A percentile compares a stretch with the other conserved stretches of the same genome.
phyloP scores from a whole-genome alignment of 192 early-diverging fungal genomes.

The Umbelopsis sp. region DNA sequence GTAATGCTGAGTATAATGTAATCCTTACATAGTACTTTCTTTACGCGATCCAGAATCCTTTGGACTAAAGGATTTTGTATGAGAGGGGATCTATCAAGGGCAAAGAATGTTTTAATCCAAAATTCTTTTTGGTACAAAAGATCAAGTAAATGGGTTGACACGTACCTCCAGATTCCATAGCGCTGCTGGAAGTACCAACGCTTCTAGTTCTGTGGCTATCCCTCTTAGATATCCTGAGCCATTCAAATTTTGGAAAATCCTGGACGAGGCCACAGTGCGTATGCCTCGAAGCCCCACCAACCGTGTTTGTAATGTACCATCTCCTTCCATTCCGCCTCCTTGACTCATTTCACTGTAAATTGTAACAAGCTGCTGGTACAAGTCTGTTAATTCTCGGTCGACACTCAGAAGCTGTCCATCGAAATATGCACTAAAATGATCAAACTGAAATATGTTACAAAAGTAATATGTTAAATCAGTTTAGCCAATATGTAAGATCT shows the following conservation, averaged over 20 bases:
- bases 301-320: conserved; percentile 3
- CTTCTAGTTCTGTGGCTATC: neutral
- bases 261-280: conserved; percentile 2
- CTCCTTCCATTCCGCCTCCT: conserved; percentile 1
- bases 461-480: neutral
- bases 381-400: neutral
- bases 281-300: neutral
- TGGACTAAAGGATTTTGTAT: neutral
- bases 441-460: neutral
- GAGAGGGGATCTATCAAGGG: neutral
- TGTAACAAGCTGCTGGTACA: neutral
- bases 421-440: conserved; percentile 17
- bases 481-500: too few species aligned
- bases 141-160: neutral
- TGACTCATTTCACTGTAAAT: conserved; percentile 15
- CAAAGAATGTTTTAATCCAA: neutral
- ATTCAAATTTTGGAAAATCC: conserved; percentile 2
- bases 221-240: neutral
- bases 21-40: conserved; percentile 6
- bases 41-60: conserved; percentile 1
- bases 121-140: neutral
- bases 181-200: neutral
- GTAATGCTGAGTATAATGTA: neutral
- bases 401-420: conserved; percentile 1
- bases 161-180: conserved; percentile 11